Evolutionary conservation across 148 eudicot genomes (phyloP), one percentile per base, ranked within the genome.

Genomic region (Nepenthes mirabilis): DNA sequence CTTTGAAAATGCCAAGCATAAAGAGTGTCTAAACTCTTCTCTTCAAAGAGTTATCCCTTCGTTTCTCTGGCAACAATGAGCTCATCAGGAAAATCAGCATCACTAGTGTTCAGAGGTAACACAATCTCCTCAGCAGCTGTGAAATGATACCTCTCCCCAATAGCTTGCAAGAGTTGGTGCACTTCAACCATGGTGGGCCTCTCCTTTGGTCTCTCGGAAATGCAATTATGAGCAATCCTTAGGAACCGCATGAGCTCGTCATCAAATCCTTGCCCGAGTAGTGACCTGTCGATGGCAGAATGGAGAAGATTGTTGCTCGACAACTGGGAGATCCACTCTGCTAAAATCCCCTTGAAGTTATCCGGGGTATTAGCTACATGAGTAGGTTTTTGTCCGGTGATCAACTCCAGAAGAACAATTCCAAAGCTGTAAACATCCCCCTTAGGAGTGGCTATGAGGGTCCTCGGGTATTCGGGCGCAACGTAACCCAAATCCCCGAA

Each of bases 111-210:
- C 8, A 57, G 43, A 6, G 75, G 73, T 63, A 75, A 37, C 73
- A 75, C 61, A 6, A 79, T 73, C 47, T 79, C 83, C 55, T 72
- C 80, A 45, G 70, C 80, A 14, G 62, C 69, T 2, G 83, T 67
- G 62, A 79, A 79, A 51, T 79, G 70, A 65, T 79, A 79, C 7
- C 61, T 67, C 53, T 75, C 70, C 1, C 83, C 83, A 47, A 79
- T 67, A 59, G 83, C 77, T 66, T 73, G 48, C 14, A 79, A 55
- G n/a, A 79, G 59, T 37, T 79, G 80, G 45, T 72, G 70, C 43
- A 79, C 80, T 67, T 79, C 83, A 67, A 79, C 75, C 83, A 79
- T 79, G 43, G 78, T 70, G 43, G 83, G 80, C 52, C 83, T 70
- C 64, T 79, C 80, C 55, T 75, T 79, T 7, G 77, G 72, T 36